A percentile compares a stretch with the other conserved stretches of the same genome.
Conservation (phyloP, 257 asterid species). For the Rauvolfia tetraphylla region DNA sequence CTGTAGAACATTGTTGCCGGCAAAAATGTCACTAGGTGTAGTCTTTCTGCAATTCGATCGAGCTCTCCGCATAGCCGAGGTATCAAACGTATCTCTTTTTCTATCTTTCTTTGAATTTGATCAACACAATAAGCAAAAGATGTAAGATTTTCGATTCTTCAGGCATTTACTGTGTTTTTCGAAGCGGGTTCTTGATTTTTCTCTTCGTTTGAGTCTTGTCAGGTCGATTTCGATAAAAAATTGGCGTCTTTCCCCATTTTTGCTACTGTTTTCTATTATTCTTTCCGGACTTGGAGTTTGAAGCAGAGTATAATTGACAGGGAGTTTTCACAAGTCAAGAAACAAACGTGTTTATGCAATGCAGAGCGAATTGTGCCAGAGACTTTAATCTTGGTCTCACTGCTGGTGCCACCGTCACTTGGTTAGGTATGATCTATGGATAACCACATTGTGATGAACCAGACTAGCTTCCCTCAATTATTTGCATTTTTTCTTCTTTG, state of each 20-base stretch:
- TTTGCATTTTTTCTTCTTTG: conserved; percentile 6
- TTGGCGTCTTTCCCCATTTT: not conserved
- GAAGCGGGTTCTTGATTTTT: conserved; percentile 8
- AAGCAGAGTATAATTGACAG: conserved; percentile 28
- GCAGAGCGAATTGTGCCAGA: conserved; percentile 32
- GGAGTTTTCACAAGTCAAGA: conserved; percentile 47
- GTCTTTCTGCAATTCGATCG: conserved; percentile 34
- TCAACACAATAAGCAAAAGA: not conserved
- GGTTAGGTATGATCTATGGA: conserved; percentile 46
- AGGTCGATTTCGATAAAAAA: not conserved
- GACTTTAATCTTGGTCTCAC: conserved; percentile 36
- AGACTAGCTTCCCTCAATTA: not conserved
- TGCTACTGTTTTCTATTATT: not conserved
- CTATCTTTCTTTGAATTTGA: not conserved
- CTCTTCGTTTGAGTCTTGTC: not conserved
- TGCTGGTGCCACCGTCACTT: conserved; percentile 39
- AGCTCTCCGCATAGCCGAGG: conserved; percentile 38
- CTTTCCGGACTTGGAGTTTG: not conserved
- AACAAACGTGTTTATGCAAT: conserved; percentile 35
- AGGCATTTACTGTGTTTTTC: not conserved
- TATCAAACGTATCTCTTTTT: not conserved
- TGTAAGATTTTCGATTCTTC: not conserved
- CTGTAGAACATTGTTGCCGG: too few relatives aligned
- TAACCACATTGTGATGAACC: not conserved
- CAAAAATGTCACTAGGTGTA: conserved; percentile 28